Evolutionary conservation across 441 rosid species (phyloP), one percentile per base, ranked within the genome.

Genomic region (Pelargonium exstipulatum): DNA sequence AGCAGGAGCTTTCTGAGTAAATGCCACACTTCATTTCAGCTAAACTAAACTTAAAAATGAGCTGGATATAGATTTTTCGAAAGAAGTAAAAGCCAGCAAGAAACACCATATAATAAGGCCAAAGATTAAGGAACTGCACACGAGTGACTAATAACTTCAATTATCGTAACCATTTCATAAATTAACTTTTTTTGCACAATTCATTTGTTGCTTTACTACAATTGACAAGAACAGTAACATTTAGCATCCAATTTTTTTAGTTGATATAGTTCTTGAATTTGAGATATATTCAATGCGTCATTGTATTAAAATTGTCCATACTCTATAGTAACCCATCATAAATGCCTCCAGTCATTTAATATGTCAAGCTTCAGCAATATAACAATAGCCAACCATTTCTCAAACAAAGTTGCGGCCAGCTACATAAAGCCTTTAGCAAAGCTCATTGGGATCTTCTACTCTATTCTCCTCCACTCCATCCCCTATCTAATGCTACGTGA

Each of bases 1-100:
- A 79, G 83, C 96, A 16, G 35, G 73, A 65, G 64, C 58, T 80
- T 71, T 88, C 96, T 90, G 92, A 70, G 76, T 72, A 70, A 69
- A 67, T 60, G 60, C 35, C 37, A 55, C 63, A 29, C 6, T 60
- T 68, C 32, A 29, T 55, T 67, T 71, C 43, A 73, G 16, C 26
- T 16, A 71, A 62, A 61, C n/a, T 61, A 24, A 17, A 35, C 26
- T 24, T 24, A 65, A 40, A 67, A 55, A 9, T 22, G 6, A 29
- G 26, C 1, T 13, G 57, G 2, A 49, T 42, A 49, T 10, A 60
- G 26, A 10, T 24, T 69, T 22, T 18, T 16, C 40, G 40, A 35
- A 40, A 18, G 29, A 60, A 18, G 5, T 60, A 18, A 26, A 22
- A 20, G 32, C 12, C 20, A 4, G 32, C 22, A 58, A 9, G 61